Base-by-base conservation (phyloP, 345 rosid genomes). In the Murraya koenigii region DNA sequence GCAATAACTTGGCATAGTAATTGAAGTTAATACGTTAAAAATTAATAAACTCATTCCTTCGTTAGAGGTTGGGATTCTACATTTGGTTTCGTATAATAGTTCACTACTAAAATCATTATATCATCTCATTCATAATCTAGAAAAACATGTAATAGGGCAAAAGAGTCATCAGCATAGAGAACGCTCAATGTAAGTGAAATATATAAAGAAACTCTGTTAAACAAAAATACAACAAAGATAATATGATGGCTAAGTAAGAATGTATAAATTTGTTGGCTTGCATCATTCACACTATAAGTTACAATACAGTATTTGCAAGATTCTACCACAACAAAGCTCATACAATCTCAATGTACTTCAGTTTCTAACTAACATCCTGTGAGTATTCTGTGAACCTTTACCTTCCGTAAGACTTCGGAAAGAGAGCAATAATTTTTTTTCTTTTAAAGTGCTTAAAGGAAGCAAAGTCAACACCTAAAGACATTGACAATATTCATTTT, bases 321-420 rank as follows among this genome's bases (percentile, higher is more conserved):
- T 74, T 36, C 68, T 61, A 60, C 38, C 7, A 64, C 78, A 66
- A 72, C 28, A 26, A 75, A 47, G 64, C 64, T 35, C 32, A 28
- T 52, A 19, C 41, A 68, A 23, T 47, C 52, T 36, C 69, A 58
- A 10, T 35, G 59, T 65, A 78, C 61, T 68, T 39, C 49, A 54
- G 75, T 77, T 82, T 59, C 79, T 61, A 75, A 70, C 71, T 76
- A 60, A 60, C 23, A 77, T n/a, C 36, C 74, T 22, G 30, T 1
- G 52, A 77, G 75, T 75, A 47, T 72, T 30, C 79, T n/a, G 60
- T 32, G 38, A 69, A 60, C 70, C 77, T 60, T 72, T 58, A 59
- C 64, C 72, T 58, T 64, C 54, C 26, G 6, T 28, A 33, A 13
- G 44, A 44, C 1, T 62, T 55, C 0, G 49, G 23, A 70, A 30